Percentiles rank a stretch among this genome's conserved stretches.
phyloP scores from a whole-genome alignment of 805 yeast species.

The Lachancea meyersii region DNA sequence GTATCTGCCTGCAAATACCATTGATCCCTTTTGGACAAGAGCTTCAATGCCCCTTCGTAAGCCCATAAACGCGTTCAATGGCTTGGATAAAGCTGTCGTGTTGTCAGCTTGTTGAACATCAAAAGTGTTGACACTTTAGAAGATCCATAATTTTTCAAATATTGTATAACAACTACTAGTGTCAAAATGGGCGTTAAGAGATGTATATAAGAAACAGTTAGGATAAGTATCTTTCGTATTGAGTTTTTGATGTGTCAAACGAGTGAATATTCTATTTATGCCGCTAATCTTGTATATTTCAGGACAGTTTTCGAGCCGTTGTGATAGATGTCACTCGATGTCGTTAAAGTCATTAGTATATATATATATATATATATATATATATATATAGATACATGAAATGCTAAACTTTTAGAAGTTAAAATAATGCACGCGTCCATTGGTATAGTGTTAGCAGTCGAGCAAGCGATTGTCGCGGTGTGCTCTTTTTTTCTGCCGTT shows the following conservation, averaged over 20 bases:
- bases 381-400: not conserved
- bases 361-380: too few relatives aligned
- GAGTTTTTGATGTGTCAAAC: too few relatives aligned
- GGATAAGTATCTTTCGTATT: too few relatives aligned
- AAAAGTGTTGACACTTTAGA: too few relatives aligned
- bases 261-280: too few relatives aligned
- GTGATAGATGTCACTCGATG: not conserved
- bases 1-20: constrained; percentile 1
- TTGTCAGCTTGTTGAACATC: too few relatives aligned
- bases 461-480: not conserved
- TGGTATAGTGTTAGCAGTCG: not conserved
- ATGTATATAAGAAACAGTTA: too few relatives aligned
- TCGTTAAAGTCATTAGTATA: constrained; percentile 7
- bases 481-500: not conserved
- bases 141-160: not conserved
- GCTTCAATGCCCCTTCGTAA: constrained; percentile 4
- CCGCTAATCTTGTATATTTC: too few relatives aligned
- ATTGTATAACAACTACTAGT: too few relatives aligned
- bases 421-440: not conserved
- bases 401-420: constrained; percentile 1
- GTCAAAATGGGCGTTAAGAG: too few relatives aligned
- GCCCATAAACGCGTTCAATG: not conserved
- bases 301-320: too few relatives aligned
- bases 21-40: constrained; percentile 3
- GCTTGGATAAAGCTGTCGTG: not conserved